Percentiles rank a stretch among this genome's conserved stretches.
Evolutionary conservation across 495 filamentous ascomycete genomes (phyloP).

Genomic region (Penicillium coffeae): DNA sequence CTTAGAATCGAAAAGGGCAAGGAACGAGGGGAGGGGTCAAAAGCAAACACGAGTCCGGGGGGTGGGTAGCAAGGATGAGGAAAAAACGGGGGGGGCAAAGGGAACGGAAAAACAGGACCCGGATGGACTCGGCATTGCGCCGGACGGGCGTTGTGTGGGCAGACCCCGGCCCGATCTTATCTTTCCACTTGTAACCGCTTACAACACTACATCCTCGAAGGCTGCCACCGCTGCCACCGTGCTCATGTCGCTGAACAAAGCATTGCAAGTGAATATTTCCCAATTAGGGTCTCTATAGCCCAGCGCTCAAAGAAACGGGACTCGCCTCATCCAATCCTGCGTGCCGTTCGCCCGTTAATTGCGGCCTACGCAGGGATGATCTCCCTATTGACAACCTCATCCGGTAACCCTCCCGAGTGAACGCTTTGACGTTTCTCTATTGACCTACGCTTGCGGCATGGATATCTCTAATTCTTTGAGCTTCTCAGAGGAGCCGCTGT

Average conservation of each 20-base stretch:
- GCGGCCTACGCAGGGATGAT: neutral
- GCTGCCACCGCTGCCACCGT: too few species aligned
- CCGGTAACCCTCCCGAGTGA: neutral
- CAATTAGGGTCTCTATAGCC: too few species aligned
- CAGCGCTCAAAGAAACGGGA: neutral
- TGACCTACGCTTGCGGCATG: slow-evolving; percentile 7
- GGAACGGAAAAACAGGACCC: slow-evolving; percentile 39
- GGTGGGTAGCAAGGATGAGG: slow-evolving; percentile 12
- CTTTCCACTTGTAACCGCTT: too few species aligned
- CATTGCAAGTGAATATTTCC: too few species aligned
- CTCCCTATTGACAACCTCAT: slow-evolving; percentile 16
- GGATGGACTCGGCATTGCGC: slow-evolving; percentile 42
- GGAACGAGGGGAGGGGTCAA: neutral
- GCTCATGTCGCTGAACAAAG: too few species aligned
- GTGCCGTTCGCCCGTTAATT: too few species aligned
- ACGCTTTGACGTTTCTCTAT: slow-evolving; percentile 11
- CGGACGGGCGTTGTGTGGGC: slow-evolving; percentile 13
- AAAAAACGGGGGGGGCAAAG: slow-evolving; percentile 10
- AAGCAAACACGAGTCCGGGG: slow-evolving; percentile 2
- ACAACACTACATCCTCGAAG: too few species aligned
- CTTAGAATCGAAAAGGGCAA: too few species aligned
- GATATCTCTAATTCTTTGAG: neutral
- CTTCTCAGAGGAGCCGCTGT: too few species aligned
- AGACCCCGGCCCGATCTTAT: slow-evolving; percentile 43
- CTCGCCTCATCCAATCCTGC: too few species aligned